phyloP scores from a whole-genome alignment of 1,139 yeast genomes.

The Arxiozyma telluris region DNA sequence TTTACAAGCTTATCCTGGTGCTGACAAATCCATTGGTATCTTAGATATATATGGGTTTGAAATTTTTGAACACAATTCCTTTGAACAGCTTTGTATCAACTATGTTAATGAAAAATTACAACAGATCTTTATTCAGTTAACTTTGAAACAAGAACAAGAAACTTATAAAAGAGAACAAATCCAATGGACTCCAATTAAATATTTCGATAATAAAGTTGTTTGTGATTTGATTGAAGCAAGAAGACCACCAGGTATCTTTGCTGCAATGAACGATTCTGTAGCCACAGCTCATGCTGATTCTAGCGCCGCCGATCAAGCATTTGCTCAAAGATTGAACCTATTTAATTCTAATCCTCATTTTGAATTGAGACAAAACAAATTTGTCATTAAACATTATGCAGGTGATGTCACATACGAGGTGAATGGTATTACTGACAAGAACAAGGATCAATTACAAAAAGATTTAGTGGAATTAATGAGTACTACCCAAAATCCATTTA shows the following conservation, averaged over 20 bases:
- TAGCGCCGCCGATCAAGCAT: conserved; percentile 92
- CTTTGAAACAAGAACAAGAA: conserved; percentile 94
- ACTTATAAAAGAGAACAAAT: conserved; percentile 93
- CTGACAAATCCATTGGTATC: conserved; percentile 77
- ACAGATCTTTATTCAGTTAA: conserved; percentile 91
- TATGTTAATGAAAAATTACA: conserved; percentile 95
- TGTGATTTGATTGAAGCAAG: conserved; percentile 93
- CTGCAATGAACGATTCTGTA: conserved; percentile 92
- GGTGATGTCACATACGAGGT: conserved; percentile 96
- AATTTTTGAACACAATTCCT: conserved; percentile 91
- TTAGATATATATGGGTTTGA: conserved; percentile 98
- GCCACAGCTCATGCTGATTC: conserved; percentile 99
- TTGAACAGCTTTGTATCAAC: conserved; percentile 94
- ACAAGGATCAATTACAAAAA: conserved; percentile 87
- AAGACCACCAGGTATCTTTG: conserved; percentile 95
- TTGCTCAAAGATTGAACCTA: conserved; percentile 84
- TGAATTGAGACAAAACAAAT: conserved; percentile 81
- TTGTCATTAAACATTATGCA: conserved; percentile 91
- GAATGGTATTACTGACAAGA: conserved; percentile 89
- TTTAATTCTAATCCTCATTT: conserved; percentile 78
- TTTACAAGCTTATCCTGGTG: conserved; percentile 41
- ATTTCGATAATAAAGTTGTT: conserved; percentile 91
- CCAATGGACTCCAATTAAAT: conserved; percentile 95
- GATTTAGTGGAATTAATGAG: conserved; percentile 74
- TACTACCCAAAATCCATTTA: conserved; percentile 61